Conservation (phyloP, 495 filamentous ascomycete genomes). For the Arthonia radiata region DNA sequence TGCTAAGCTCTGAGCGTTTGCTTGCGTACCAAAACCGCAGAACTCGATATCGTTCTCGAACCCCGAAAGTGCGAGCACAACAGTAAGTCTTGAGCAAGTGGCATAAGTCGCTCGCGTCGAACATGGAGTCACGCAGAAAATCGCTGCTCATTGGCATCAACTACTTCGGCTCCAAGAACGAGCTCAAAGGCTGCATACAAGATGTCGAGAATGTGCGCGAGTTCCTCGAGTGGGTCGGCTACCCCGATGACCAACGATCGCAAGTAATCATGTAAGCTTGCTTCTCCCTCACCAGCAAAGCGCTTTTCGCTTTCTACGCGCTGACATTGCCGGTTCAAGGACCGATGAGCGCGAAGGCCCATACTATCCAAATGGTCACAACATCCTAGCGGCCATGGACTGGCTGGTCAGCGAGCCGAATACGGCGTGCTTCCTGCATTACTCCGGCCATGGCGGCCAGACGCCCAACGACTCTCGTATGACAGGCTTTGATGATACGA, state of each 20-base stretch:
- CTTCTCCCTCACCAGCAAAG: no score
- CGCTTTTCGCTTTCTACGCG: no score
- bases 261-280: constrained; percentile 31
- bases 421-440: constrained; percentile 27
- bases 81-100: no score
- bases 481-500: constrained; percentile 27
- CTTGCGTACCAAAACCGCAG: no score
- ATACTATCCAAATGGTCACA: constrained; percentile 26
- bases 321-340: no score
- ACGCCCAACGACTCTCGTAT: constrained; percentile 12
- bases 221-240: constrained; percentile 22
- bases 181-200: constrained; percentile 89
- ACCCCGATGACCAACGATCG: constrained; percentile 19
- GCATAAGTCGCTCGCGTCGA: no score
- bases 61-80: no score
- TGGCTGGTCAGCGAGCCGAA: constrained; percentile 28
- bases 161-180: constrained; percentile 81
- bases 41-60: no score
- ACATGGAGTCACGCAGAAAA: no score
- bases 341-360: constrained; percentile 22
- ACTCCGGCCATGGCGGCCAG: constrained; percentile 32
- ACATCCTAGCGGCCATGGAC: constrained; percentile 30
- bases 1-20: no score
- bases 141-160: constrained; percentile 94
- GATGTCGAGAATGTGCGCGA: constrained; percentile 41